These are phyloP conservation scores for Mycena chlorophos DNA, from an alignment of 768 basidiomycete species.

Conservation along the genomic window DNA sequence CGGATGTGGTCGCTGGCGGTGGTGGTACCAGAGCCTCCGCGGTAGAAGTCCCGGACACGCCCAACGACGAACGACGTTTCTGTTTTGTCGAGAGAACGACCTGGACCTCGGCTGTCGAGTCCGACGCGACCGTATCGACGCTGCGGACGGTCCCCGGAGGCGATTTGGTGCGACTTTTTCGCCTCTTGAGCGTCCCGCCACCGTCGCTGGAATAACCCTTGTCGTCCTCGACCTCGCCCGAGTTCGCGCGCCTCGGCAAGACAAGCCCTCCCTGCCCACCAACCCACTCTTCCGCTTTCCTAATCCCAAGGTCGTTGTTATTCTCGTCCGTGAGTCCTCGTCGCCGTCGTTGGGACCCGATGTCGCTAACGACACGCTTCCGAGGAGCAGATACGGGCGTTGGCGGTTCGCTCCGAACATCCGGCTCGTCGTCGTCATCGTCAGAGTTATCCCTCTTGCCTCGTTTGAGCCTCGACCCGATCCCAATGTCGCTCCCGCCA, in stretches of 20 bases:
- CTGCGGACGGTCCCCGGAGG: slow-evolving; percentile 7
- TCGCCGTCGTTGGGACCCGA: slow-evolving; percentile 9
- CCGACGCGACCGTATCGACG: slow-evolving; percentile 11
- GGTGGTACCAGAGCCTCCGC: slow-evolving; percentile 12
- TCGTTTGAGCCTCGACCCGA: slow-evolving; percentile 5
- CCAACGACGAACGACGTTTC: slow-evolving; percentile 20
- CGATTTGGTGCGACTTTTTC: slow-evolving; percentile 17
- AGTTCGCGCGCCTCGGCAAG: neutral
- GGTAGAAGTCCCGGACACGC: slow-evolving; percentile 4
- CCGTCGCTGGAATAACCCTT: slow-evolving; percentile 19
- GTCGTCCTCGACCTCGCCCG: slow-evolving; percentile 5
- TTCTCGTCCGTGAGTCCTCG: neutral
- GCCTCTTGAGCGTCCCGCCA: slow-evolving; percentile 11
- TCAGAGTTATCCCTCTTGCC: slow-evolving; percentile 31
- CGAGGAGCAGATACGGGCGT: slow-evolving; percentile 11
- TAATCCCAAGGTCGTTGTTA: slow-evolving; percentile 8
- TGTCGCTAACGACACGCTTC: slow-evolving; percentile 27
- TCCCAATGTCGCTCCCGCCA: slow-evolving; percentile 7
- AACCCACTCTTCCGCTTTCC: slow-evolving; percentile 26
- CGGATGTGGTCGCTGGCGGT: neutral
- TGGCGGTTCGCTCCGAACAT: slow-evolving; percentile 15
- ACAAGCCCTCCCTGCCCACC: slow-evolving; percentile 21
- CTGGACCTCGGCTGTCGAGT: slow-evolving; percentile 11
- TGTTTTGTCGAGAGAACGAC: slow-evolving; percentile 12
- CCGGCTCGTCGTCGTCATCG: slow-evolving; percentile 15